phyloP scores from a whole-genome alignment of 768 basidiomycete genomes.

The Boletus insuetus region DNA sequence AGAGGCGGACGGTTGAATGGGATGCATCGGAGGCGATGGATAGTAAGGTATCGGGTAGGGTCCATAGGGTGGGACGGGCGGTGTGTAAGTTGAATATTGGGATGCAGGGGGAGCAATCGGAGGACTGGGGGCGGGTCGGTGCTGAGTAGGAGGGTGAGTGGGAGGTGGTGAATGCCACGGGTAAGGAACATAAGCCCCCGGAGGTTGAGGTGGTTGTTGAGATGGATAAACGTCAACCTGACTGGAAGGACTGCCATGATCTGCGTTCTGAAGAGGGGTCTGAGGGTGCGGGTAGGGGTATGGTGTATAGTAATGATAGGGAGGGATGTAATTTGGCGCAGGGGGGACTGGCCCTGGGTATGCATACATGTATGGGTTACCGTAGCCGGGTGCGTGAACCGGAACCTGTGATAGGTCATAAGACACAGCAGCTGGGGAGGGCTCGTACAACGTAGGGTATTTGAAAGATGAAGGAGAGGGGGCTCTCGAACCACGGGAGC shows the following conservation, averaged over 20 bases:
- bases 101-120: constrained; percentile 31
- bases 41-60: constrained; percentile 35
- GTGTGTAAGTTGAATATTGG: constrained; percentile 33
- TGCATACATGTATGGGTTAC: constrained; percentile 36
- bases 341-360: constrained; percentile 40
- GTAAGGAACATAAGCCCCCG: constrained; percentile 31
- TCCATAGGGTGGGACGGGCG: constrained; percentile 31
- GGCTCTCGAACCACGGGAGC: constrained; percentile 70
- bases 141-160: constrained; percentile 43
- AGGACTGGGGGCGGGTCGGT: constrained; percentile 32
- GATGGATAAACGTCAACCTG: constrained; percentile 33
- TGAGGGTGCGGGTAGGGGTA: constrained; percentile 54
- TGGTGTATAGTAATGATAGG: constrained; percentile 42
- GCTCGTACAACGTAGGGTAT: constrained; percentile 73
- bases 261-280: constrained; percentile 37
- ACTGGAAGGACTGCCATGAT: constrained; percentile 28
- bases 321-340: constrained; percentile 38
- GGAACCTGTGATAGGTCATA: constrained; percentile 33
- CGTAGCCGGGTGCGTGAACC: constrained; percentile 30
- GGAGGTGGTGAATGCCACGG: constrained; percentile 35
- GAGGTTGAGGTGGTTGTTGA: constrained; percentile 32
- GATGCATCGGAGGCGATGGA: constrained; percentile 30
- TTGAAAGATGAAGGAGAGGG: constrained; percentile 71
- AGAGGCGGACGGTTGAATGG: constrained; percentile 26
- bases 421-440: constrained; percentile 32